Conservation (phyloP, 805 yeast genomes). For the Jamesozyma jinghongensis region DNA sequence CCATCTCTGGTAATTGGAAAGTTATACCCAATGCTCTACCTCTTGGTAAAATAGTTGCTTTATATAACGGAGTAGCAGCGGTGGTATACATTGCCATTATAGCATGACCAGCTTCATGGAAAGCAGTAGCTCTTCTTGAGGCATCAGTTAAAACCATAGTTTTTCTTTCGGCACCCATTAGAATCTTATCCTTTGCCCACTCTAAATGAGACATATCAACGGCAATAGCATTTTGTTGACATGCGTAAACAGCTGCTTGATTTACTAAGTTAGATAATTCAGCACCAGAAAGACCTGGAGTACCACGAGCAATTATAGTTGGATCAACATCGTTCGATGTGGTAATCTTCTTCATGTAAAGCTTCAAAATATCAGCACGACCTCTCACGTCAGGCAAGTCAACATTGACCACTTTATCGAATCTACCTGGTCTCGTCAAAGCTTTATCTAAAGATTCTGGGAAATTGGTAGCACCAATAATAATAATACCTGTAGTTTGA, state of each 20-base stretch:
- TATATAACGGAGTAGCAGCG: slow-evolving; percentile 91
- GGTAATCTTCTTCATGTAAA: slow-evolving; percentile 87
- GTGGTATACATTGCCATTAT: slow-evolving; percentile 91
- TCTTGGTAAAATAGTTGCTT: slow-evolving; percentile 93
- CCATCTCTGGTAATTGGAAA: slow-evolving; percentile 96
- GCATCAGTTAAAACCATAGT: slow-evolving; percentile 97
- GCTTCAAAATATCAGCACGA: slow-evolving; percentile 82
- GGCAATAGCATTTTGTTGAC: slow-evolving; percentile 80
- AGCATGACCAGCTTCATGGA: slow-evolving; percentile 98
- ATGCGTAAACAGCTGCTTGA: slow-evolving; percentile 96
- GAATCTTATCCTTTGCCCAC: slow-evolving; percentile 97
- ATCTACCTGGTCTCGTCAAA: slow-evolving; percentile 94
- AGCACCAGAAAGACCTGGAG: slow-evolving; percentile 97
- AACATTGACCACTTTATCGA: slow-evolving; percentile 90
- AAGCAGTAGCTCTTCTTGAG: slow-evolving; percentile 85
- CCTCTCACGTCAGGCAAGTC: slow-evolving; percentile 98
- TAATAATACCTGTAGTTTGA: slow-evolving; percentile 85
- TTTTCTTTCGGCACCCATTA: slow-evolving; percentile 95
- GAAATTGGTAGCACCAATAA: slow-evolving; percentile 97
- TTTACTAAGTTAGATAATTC: slow-evolving; percentile 90
- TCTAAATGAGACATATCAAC: slow-evolving; percentile 89
- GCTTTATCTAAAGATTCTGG: slow-evolving; percentile 97
- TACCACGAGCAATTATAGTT: slow-evolving; percentile 84
- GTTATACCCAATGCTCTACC: slow-evolving; percentile 95
- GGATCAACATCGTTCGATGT: slow-evolving; percentile 84